Evolutionary conservation across 495 filamentous ascomycete genomes (phyloP).

Genomic region (Lasiosphaeria miniovina): DNA sequence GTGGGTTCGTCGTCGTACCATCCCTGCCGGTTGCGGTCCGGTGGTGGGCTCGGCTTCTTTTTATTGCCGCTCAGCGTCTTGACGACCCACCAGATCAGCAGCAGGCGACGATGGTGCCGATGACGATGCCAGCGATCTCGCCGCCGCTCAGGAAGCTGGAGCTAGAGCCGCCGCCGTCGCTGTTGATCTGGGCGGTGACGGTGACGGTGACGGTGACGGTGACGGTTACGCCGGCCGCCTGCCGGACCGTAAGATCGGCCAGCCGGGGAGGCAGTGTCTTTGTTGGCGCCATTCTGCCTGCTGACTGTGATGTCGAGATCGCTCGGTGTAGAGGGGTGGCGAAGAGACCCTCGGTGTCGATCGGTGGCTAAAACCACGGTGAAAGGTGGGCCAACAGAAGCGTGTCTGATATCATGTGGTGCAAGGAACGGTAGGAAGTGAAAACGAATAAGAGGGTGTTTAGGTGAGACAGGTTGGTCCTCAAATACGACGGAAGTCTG

Average conservation of each 20-base stretch:
- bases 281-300: conserved; percentile 25
- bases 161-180: not conserved
- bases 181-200: conserved; percentile 5
- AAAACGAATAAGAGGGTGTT: too few species aligned
- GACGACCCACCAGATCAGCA: conserved; percentile 27
- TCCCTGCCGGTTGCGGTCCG: conserved; percentile 21
- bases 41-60: conserved; percentile 2
- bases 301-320: not conserved
- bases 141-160: not conserved
- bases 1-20: conserved; percentile 25
- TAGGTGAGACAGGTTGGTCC: too few species aligned
- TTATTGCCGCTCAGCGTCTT: conserved; percentile 6
- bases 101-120: conserved; percentile 27
- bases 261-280: conserved; percentile 14
- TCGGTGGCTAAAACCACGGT: too few species aligned
- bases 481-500: too few species aligned
- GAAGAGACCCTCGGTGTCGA: too few species aligned
- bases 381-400: too few species aligned
- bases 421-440: too few species aligned
- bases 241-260: conserved; percentile 13
- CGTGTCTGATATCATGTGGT: too few species aligned
- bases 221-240: conserved; percentile 7
- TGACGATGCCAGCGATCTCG: conserved; percentile 31
- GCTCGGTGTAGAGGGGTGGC: not conserved
- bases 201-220: conserved; percentile 4